Evolutionary conservation across 495 filamentous ascomycete species (phyloP).

Genomic region (Pyrenula aspistea): DNA sequence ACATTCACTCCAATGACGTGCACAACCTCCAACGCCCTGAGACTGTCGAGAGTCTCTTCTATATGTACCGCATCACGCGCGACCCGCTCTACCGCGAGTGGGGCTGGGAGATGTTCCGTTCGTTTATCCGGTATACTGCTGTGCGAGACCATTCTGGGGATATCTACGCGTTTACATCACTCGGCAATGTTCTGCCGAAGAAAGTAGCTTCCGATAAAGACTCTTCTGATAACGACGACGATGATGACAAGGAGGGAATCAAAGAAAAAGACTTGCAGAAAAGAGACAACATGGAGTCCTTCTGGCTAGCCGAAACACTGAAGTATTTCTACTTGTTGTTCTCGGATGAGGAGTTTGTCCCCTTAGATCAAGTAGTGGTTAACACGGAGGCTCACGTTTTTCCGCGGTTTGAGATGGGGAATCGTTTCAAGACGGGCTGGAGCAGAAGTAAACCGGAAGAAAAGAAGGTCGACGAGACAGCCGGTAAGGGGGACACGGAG

Average conservation of each 20-base stretch:
- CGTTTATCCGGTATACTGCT: constrained; percentile 72
- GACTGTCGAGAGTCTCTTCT: constrained; percentile 87
- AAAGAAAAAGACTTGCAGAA: constrained; percentile 48
- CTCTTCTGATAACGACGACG: constrained; percentile 1
- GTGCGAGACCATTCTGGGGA: constrained; percentile 51
- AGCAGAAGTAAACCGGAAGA: constrained; percentile 26
- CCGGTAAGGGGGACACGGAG: no score
- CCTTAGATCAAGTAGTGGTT: constrained; percentile 74
- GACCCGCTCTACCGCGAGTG: constrained; percentile 85
- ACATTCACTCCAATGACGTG: constrained; percentile 59
- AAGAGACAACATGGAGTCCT: constrained; percentile 86
- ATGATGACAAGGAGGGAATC: constrained; percentile 44
- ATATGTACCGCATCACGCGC: constrained; percentile 97
- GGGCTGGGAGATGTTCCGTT: constrained; percentile 98
- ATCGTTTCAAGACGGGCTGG: constrained; percentile 81
- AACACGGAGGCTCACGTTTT: constrained; percentile 95
- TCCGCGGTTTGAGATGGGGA: constrained; percentile 69
- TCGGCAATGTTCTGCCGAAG: constrained; percentile 19
- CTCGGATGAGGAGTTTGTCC: constrained; percentile 69
- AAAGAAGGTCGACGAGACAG: neutral
- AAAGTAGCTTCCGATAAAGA: neutral
- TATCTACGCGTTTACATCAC: constrained; percentile 58
- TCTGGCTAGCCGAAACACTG: constrained; percentile 94
- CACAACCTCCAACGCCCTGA: constrained; percentile 97
- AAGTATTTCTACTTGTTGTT: constrained; percentile 98